Evolutionary conservation across 2,329 filamentous ascomycete species (phyloP).

Genomic region (Amylocarpus encephaloides): DNA sequence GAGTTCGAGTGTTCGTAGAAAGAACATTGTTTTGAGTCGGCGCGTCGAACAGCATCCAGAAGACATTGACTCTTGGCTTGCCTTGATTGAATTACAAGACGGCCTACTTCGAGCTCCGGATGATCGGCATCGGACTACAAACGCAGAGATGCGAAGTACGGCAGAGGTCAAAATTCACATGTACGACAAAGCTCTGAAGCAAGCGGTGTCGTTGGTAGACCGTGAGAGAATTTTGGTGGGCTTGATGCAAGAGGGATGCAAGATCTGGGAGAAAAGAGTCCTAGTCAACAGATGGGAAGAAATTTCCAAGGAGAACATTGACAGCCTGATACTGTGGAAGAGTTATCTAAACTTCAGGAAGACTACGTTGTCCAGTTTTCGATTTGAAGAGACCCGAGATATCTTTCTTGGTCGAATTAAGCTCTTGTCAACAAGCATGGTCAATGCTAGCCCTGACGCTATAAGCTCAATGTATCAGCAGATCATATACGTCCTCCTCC

Average conservation of each 20-base stretch:
- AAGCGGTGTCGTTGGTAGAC: slow-evolving; percentile 40
- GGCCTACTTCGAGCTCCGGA: slow-evolving; percentile 49
- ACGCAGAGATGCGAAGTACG: slow-evolving; percentile 59
- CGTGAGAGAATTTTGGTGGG: slow-evolving; percentile 58
- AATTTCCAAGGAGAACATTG: slow-evolving; percentile 47
- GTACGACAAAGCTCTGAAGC: slow-evolving; percentile 67
- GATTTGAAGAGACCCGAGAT: slow-evolving; percentile 57
- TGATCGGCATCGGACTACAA: slow-evolving; percentile 42
- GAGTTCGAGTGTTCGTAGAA: slow-evolving; percentile 44
- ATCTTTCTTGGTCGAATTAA: slow-evolving; percentile 53
- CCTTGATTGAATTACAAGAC: slow-evolving; percentile 74
- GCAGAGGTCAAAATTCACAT: slow-evolving; percentile 76
- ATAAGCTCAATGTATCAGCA: slow-evolving; percentile 30
- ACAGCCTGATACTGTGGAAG: slow-evolving; percentile 63
- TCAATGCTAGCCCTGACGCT: not conserved
- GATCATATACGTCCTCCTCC: slow-evolving; percentile 65
- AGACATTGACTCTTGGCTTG: slow-evolving; percentile 68
- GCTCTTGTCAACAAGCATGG: slow-evolving; percentile 34
- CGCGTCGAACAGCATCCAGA: slow-evolving; percentile 58
- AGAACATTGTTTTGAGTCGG: slow-evolving; percentile 55
- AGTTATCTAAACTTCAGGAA: slow-evolving; percentile 68
- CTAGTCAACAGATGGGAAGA: slow-evolving; percentile 60
- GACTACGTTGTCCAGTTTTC: slow-evolving; percentile 59
- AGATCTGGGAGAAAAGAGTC: slow-evolving; percentile 62
- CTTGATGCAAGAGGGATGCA: slow-evolving; percentile 67